A percentile compares a stretch with the other conserved stretches of the same genome.
phyloP scores from a whole-genome alignment of 148 eudicot genomes.

The Spergularia bocconei region DNA sequence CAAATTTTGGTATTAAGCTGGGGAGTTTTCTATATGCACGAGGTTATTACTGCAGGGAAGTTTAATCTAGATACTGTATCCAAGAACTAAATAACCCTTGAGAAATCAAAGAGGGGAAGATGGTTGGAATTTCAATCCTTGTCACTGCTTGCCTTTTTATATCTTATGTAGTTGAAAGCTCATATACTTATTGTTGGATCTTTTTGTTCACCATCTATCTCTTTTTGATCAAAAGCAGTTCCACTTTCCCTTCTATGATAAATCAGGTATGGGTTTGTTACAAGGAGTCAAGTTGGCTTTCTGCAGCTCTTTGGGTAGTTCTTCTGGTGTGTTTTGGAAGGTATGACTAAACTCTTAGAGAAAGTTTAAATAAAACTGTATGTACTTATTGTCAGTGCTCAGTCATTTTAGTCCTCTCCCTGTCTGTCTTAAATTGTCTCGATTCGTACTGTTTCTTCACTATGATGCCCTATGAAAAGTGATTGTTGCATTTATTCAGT shows the following conservation, averaged over 20 bases:
- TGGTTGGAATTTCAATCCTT: not conserved
- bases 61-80: too few species aligned
- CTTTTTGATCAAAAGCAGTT: not conserved
- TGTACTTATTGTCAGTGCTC: not conserved
- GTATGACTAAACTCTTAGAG: constrained; percentile 28
- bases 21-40: not conserved
- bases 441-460: not conserved
- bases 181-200: not conserved
- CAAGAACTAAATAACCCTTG: not conserved
- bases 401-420: not conserved
- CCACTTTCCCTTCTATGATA: constrained; percentile 3
- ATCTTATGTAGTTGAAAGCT: not conserved
- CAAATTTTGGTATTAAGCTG: not conserved
- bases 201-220: not conserved
- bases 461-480: not conserved
- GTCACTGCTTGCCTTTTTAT: not conserved
- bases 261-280: constrained; percentile 74
- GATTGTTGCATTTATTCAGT: too few species aligned
- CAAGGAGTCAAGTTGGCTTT: constrained; percentile 67
- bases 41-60: not conserved
- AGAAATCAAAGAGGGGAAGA: not conserved
- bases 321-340: constrained; percentile 74
- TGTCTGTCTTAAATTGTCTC: not conserved
- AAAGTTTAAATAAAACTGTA: not conserved
- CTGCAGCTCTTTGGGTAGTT: constrained; percentile 52